Evolutionary conservation across 805 yeast species (phyloP), one percentile per base, ranked within the genome.

Genomic region (Wickerhamiella sorbophila): DNA sequence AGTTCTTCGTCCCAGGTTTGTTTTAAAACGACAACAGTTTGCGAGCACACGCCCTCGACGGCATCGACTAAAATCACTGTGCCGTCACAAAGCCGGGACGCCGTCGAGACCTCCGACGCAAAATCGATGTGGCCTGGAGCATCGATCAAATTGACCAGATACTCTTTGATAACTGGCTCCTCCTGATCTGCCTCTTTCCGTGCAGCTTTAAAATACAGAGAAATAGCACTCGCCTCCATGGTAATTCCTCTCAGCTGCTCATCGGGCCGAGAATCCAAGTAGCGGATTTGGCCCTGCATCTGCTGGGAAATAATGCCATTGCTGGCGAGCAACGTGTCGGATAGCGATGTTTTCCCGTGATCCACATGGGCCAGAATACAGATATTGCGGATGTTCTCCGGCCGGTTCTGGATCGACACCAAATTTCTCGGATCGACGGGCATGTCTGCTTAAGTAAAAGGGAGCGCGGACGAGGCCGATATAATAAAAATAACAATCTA

Each of bases 91-190:
- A 91, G 66, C 53, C 98, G 70, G 1, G 97, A 86, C 1, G 97
- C 94, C 0, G 95, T 83, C 21, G 95, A 83, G 0, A 91, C 99
- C 57, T 91, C 99, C 10, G 93, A 80, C 1, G 94, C 80, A 59
- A 91, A 91, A 62, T 91, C 99, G 45, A 91, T 85, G 54, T 91
- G 99, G n/a, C 99, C 99, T 0, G 99, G 99, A 0, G 97, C 88
- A 61, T 91, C 99, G 44, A 91, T 88, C 52, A 91, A 70, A 56
- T 91, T 91, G 55, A 91, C 79, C 42, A 91, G 64, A 60, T 83
- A 82, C 55, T 91, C 95, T 33, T 74, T 74, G 32, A 79, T 71
- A 8, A 41, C 43, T 14, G 60, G 54, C 5, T 43, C 40, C 9
- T 43, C 52, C 38, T 43, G 43, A 6, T 34, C 45, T 6, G 48